Percentiles rank a stretch among this genome's conserved stretches.
These are phyloP conservation scores for Gnomoniopsis sp. DNA, from an alignment of 2,329 filamentous ascomycete species.

Conservation along the genomic window DNA sequence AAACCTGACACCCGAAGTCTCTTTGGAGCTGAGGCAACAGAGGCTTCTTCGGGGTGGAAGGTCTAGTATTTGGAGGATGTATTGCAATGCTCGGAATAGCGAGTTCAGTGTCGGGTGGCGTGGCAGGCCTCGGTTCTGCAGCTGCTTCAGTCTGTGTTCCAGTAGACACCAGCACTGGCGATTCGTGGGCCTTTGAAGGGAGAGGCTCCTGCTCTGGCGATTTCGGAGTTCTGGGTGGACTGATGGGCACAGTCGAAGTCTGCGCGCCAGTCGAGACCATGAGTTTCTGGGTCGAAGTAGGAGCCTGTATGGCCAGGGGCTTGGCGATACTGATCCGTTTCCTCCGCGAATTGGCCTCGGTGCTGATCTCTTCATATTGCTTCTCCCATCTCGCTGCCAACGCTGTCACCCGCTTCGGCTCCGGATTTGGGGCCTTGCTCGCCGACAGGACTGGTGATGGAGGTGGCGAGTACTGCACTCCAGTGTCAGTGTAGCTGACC, in stretches of 20 bases:
- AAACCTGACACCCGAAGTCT: constrained; percentile 78
- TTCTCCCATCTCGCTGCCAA: constrained; percentile 34
- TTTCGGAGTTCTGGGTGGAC: constrained; percentile 63
- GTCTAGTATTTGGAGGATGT: constrained; percentile 80
- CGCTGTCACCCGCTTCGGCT: constrained; percentile 30
- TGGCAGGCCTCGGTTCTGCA: constrained; percentile 25
- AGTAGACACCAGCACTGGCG: constrained; percentile 46
- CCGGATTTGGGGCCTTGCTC: constrained; percentile 38
- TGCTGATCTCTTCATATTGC: constrained; percentile 41
- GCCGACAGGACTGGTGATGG: constrained; percentile 60
- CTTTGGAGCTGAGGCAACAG: constrained; percentile 78
- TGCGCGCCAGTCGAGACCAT: constrained; percentile 68
- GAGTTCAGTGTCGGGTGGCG: constrained; percentile 37
- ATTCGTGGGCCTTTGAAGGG: background rate
- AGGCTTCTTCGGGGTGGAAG: constrained; percentile 72
- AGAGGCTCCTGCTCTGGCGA: constrained; percentile 38
- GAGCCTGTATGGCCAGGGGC: constrained; percentile 46
- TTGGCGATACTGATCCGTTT: constrained; percentile 61
- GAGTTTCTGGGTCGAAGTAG: constrained; percentile 30
- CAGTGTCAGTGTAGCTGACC: constrained; percentile 67
- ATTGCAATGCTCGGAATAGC: constrained; percentile 85
- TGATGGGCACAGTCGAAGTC: constrained; percentile 59
- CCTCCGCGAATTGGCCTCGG: constrained; percentile 70
- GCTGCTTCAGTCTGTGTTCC: constrained; percentile 61
- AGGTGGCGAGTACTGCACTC: constrained; percentile 79